A percentile compares a stretch with the other conserved stretches of the same genome.
Evolutionary conservation across 768 basidiomycete genomes (phyloP).

Genomic region (Mycena alexandri): DNA sequence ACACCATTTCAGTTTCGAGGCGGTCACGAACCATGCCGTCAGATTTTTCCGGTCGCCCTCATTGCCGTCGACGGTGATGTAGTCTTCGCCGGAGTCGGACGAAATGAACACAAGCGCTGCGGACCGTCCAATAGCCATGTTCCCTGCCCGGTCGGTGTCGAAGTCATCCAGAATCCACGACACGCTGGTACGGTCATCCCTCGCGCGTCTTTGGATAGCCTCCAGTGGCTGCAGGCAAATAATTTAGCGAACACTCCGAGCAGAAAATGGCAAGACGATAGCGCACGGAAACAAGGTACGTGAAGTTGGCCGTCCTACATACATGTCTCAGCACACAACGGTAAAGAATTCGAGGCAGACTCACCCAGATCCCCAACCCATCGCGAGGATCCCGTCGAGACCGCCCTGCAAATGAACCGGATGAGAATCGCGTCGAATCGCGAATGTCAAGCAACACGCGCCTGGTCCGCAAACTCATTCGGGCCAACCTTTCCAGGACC

Average conservation of each 20-base stretch:
- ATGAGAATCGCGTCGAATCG: background rate
- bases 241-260: background rate
- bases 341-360: conserved; percentile 17
- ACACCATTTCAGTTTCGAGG: no score
- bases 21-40: no score
- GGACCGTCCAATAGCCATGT: conserved; percentile 61
- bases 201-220: conserved; percentile 82
- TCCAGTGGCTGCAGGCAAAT: conserved; percentile 69
- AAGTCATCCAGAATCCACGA: conserved; percentile 81
- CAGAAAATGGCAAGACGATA: background rate
- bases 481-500: conserved; percentile 77
- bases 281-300: conserved; percentile 81
- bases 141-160: conserved; percentile 64
- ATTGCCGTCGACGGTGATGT: conserved; percentile 85
- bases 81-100: conserved; percentile 87
- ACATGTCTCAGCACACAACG: background rate
- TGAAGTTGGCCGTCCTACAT: conserved; percentile 74
- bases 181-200: conserved; percentile 72
- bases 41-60: conserved; percentile 68
- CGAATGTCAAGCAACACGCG: conserved; percentile 20
- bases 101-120: conserved; percentile 87
- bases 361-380: conserved; percentile 92
- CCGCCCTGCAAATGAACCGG: conserved; percentile 54
- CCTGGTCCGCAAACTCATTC: conserved; percentile 75
- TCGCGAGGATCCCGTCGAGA: conserved; percentile 79